These are phyloP conservation scores for Ophiocordyceps robertsii DNA, from an alignment of 2,329 filamentous ascomycete species.

Conservation along the genomic window DNA sequence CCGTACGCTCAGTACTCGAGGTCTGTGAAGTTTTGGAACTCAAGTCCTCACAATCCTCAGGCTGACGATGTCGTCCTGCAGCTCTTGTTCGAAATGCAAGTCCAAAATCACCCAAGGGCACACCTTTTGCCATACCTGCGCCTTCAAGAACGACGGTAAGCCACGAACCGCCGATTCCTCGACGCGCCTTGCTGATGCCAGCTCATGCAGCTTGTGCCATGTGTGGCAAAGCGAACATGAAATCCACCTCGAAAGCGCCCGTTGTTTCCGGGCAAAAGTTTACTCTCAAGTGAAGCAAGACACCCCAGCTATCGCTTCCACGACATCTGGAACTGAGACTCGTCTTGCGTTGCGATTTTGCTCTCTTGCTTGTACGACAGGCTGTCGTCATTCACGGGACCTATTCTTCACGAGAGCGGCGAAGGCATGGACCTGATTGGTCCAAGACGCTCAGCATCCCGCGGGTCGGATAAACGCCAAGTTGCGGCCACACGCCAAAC, in stretches of 20 bases:
- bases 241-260: slow-evolving; percentile 34
- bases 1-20: slow-evolving; percentile 48
- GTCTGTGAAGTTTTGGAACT: slow-evolving; percentile 2
- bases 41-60: not conserved
- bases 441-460: no score
- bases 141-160: slow-evolving; percentile 47
- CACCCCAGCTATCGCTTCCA: not conserved
- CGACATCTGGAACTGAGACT: not conserved
- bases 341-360: not conserved
- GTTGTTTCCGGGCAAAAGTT: slow-evolving; percentile 48
- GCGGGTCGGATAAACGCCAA: no score
- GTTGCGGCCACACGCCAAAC: no score
- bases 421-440: no score
- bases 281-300: slow-evolving; percentile 37
- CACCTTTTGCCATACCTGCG: slow-evolving; percentile 47
- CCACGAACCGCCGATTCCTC: not conserved
- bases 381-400: not conserved
- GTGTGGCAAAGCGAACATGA: slow-evolving; percentile 47
- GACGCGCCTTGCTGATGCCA: slow-evolving; percentile 4
- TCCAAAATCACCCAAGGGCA: slow-evolving; percentile 48
- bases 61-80: slow-evolving; percentile 10
- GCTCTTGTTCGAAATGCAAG: slow-evolving; percentile 47
- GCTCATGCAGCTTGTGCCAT: slow-evolving; percentile 40
- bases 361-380: not conserved
- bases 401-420: not conserved